Conservation (phyloP, 2,329 filamentous ascomycete species). For the Claviceps paspali region DNA sequence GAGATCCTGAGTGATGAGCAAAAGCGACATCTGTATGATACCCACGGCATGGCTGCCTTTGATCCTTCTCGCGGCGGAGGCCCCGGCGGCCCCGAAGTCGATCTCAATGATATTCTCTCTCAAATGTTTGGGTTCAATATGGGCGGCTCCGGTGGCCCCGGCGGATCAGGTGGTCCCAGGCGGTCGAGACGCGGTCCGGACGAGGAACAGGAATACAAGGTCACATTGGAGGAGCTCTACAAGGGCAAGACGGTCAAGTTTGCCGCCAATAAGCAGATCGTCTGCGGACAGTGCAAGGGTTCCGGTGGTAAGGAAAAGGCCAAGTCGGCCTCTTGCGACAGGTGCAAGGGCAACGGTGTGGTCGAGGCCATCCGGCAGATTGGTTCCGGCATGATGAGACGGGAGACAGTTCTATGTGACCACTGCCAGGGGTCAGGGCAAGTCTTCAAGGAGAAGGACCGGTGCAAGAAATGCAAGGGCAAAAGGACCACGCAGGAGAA, state of each 20-base stretch:
- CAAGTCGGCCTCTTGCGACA: constrained; percentile 67
- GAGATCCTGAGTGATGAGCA: constrained; percentile 95
- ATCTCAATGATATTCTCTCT: constrained; percentile 81
- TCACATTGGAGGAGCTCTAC: constrained; percentile 88
- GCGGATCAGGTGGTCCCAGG: constrained; percentile 37
- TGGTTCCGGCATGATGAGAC: constrained; percentile 73
- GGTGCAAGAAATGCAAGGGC: constrained; percentile 98
- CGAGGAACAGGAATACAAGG: constrained; percentile 83
- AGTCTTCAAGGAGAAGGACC: constrained; percentile 89
- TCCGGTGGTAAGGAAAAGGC: constrained; percentile 83
- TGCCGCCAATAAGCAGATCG: constrained; percentile 81
- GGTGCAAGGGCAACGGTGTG: constrained; percentile 67
- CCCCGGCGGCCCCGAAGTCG: constrained; percentile 52
- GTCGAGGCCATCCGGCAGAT: constrained; percentile 68
- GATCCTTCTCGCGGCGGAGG: constrained; percentile 58
- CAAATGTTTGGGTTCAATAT: constrained; percentile 81
- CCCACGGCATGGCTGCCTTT: constrained; percentile 91
- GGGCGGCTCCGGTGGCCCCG: constrained; percentile 26
- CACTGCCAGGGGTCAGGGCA: constrained; percentile 75
- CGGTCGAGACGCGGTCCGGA: constrained; percentile 58
- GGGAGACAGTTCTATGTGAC: constrained; percentile 64
- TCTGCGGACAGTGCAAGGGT: constrained; percentile 79
- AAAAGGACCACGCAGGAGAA: constrained; percentile 73
- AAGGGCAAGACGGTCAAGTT: constrained; percentile 98
- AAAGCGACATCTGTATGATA: constrained; percentile 82